Evolutionary conservation across 148 eudicot species (phyloP).

Genomic region (Gaultheria prostrata): DNA sequence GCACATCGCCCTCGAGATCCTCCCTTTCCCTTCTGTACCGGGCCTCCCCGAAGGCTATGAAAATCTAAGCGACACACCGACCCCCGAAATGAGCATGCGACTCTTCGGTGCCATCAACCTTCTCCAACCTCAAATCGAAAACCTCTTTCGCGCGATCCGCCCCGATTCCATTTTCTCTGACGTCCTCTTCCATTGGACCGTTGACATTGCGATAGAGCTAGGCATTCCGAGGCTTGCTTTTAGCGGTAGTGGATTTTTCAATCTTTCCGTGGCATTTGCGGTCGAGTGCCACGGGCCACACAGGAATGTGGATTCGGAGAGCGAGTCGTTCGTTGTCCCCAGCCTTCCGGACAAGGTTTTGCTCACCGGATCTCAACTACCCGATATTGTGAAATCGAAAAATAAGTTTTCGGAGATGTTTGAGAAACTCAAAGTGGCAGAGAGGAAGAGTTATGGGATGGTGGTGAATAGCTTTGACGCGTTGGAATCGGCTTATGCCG

Average conservation of each 20-base stretch:
- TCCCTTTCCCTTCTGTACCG: constrained; percentile 28
- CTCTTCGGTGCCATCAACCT: constrained; percentile 41
- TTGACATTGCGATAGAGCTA: constrained; percentile 26
- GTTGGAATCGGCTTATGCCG: constrained; percentile 40
- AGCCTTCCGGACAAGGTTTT: constrained; percentile 32
- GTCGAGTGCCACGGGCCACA: constrained; percentile 34
- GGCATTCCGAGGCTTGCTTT: constrained; percentile 47
- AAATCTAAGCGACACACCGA: constrained; percentile 32
- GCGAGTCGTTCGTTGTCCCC: constrained; percentile 35
- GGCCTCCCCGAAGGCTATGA: constrained; percentile 57
- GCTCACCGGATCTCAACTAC: constrained; percentile 47
- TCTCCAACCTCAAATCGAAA: constrained; percentile 42
- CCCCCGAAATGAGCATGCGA: constrained; percentile 40
- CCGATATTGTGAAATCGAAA: constrained; percentile 40
- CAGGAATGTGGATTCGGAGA: constrained; percentile 23
- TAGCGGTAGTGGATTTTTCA: constrained; percentile 20
- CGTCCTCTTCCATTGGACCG: constrained; percentile 51
- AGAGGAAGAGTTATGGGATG: constrained; percentile 49
- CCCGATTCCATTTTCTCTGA: constrained; percentile 51
- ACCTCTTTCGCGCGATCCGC: constrained; percentile 13
- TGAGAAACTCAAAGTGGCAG: constrained; percentile 39
- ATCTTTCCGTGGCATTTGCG: constrained; percentile 31
- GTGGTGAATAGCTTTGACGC: constrained; percentile 50
- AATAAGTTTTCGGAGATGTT: constrained; percentile 39
- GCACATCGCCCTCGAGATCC: constrained; percentile 25